Evolutionary conservation across 2,329 filamentous ascomycete species (phyloP), one percentile per base, ranked within the genome.

Genomic region (Pyrenochaeta sp.): DNA sequence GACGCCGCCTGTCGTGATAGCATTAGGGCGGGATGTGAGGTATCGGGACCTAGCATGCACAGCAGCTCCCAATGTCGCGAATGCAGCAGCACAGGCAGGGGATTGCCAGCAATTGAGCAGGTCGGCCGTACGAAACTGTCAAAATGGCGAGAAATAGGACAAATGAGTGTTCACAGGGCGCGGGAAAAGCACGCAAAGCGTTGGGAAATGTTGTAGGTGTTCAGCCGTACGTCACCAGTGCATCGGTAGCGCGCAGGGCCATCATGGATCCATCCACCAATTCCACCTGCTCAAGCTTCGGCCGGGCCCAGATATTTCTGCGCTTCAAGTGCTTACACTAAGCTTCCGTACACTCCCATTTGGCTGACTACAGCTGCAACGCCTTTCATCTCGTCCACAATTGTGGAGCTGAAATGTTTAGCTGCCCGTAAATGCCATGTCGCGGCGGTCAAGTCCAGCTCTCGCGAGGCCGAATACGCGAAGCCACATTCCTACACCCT

Each of bases 1-100:
- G 62, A 61, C 29, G 58, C 53, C 36, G 60, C 55, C 31, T 65
- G 61, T 55, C 66, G 65, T 44, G 58, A 46, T 20, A 67, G 55
- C 64, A 68, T 68, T 27, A 52, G 48, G 48, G 22, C 18, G 41
- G 43, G 40, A 29, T 35, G 44, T n/a, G 41, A 29, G 28, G 44
- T 29, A 37, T 45, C 35, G 27, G 18, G 19, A 32, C n/a, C 20
- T 19, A 22, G 15, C 23, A n/a, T n/a, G n/a, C n/a, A n/a, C n/a
- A n/a, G n/a, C n/a, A n/a, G n/a, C n/a, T n/a, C n/a, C n/a, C n/a
- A n/a, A n/a, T n/a, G n/a, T n/a, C n/a, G n/a, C n/a, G n/a, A n/a
- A n/a, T n/a, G n/a, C n/a, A n/a, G n/a, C n/a, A n/a, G n/a, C n/a
- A n/a, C n/a, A n/a, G n/a, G n/a, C n/a, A n/a, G n/a, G n/a, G n/a